Evolutionary conservation across 2,329 filamentous ascomycete genomes (phyloP).

Genomic region (Xylariaceae sp.): DNA sequence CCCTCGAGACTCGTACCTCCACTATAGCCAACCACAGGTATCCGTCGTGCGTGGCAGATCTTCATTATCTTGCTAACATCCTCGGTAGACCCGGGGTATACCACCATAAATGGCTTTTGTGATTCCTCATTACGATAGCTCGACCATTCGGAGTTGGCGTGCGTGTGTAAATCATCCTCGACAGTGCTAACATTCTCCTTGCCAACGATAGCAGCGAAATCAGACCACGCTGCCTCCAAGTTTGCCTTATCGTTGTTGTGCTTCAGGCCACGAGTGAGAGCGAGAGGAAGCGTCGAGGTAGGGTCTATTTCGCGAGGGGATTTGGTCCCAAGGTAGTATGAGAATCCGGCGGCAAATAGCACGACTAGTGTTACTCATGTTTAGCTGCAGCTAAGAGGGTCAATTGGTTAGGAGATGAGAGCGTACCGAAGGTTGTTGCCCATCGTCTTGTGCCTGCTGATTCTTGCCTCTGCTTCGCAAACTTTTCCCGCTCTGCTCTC

Average conservation of each 20-base stretch:
- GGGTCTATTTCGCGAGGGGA: conserved; percentile 57
- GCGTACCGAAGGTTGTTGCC: conserved; percentile 60
- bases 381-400: conserved; percentile 6
- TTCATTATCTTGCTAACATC: conserved; percentile 79
- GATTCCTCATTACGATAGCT: conserved; percentile 57
- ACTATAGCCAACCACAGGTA: conserved; percentile 77
- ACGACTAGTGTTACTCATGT: conserved; percentile 49
- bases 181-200: conserved; percentile 68
- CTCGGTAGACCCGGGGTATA: conserved; percentile 74
- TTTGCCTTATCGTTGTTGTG: conserved; percentile 67
- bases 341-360: conserved; percentile 55
- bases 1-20: conserved; percentile 81
- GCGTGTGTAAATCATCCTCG: conserved; percentile 59
- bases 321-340: conserved; percentile 66
- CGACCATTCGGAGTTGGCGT: conserved; percentile 68
- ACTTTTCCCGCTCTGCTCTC: conserved; percentile 58
- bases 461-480: conserved; percentile 49
- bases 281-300: conserved; percentile 65
- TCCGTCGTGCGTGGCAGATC: conserved; percentile 70
- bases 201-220: conserved; percentile 69
- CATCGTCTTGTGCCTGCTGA: conserved; percentile 51
- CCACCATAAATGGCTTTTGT: conserved; percentile 68
- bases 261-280: conserved; percentile 54
- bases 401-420: not conserved
- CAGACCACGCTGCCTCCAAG: conserved; percentile 72